phyloP scores from a whole-genome alignment of 176 grass and related monocot species.

The Panicum miliaceum region DNA sequence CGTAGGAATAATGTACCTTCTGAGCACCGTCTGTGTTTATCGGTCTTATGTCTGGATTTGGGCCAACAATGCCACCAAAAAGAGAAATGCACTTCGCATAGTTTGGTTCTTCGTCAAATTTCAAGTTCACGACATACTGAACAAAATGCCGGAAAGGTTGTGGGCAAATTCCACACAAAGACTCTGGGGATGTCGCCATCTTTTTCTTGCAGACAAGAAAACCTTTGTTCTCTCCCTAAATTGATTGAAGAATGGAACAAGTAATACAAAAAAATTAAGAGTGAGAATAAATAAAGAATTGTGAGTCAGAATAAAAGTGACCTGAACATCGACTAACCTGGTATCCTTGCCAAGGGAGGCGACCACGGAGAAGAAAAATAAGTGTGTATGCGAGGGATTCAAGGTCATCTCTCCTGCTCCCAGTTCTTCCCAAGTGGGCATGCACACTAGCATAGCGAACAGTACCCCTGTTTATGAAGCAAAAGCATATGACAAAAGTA shows the following conservation, averaged over 20 bases:
- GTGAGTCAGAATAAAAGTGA: constrained; percentile 38
- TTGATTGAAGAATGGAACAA: constrained; percentile 28
- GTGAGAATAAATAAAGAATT: background rate
- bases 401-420: constrained; percentile 94
- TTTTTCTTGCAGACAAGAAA: constrained; percentile 99
- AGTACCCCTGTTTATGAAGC: constrained; percentile 72
- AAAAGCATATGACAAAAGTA: constrained; percentile 28
- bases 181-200: constrained; percentile 83
- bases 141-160: constrained; percentile 91
- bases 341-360: constrained; percentile 97
- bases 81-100: constrained; percentile 91
- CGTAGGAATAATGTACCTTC: constrained; percentile 58
- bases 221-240: constrained; percentile 95
- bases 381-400: constrained; percentile 96
- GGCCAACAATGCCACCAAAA: constrained; percentile 92
- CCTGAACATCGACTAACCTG: constrained; percentile 53
- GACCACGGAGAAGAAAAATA: constrained; percentile 94
- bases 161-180: constrained; percentile 86
- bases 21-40: constrained; percentile 97
- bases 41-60: constrained; percentile 87
- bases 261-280: background rate
- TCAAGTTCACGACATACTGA: constrained; percentile 93
- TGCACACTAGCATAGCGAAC: constrained; percentile 93
- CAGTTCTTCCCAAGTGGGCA: constrained; percentile 95
- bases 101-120: constrained; percentile 95